phyloP scores from a whole-genome alignment of 352 stramenopile genomes.

The Globisporangium recalcitrans region DNA sequence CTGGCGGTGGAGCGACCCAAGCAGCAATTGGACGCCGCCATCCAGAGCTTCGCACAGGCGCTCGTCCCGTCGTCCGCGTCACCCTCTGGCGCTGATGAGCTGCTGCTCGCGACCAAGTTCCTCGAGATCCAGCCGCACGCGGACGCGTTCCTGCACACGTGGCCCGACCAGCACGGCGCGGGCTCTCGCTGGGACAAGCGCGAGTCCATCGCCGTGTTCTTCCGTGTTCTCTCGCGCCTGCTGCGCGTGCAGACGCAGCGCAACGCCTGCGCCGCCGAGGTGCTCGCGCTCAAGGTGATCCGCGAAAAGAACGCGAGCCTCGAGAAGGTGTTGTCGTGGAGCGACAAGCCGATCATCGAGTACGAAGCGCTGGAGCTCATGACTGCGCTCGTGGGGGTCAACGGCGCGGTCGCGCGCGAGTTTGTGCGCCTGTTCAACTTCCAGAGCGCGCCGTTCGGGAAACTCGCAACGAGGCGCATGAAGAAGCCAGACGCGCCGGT shows the following conservation, averaged over 20 bases:
- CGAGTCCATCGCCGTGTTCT: conserved; percentile 61
- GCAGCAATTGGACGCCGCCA: conserved; percentile 51
- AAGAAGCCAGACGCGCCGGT: conserved; percentile 39
- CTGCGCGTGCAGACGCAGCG: conserved; percentile 28
- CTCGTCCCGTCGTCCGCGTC: conserved; percentile 6
- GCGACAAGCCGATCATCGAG: conserved; percentile 79
- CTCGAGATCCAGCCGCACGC: conserved; percentile 49
- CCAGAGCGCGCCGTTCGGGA: conserved; percentile 53
- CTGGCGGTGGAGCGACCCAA: conserved; percentile 51
- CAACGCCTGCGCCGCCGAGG: conserved; percentile 39
- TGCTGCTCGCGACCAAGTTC: conserved; percentile 26
- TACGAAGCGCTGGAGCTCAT: conserved; percentile 66
- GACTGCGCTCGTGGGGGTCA: conserved; percentile 34
- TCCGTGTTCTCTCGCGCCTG: conserved; percentile 51
- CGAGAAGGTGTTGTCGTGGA: conserved; percentile 78
- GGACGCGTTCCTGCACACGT: conserved; percentile 57
- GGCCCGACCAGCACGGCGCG: conserved; percentile 47
- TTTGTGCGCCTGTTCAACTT: conserved; percentile 81
- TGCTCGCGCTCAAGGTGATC: conserved; percentile 56
- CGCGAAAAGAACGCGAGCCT: conserved; percentile 60
- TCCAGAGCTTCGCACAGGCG: conserved; percentile 34
- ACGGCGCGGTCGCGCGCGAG: conserved; percentile 43
- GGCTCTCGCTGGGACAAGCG: conserved; percentile 56
- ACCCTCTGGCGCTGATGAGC: neutral
- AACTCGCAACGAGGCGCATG: conserved; percentile 49